These are phyloP conservation scores for Teunomyces pallodes DNA, from an alignment of 805 yeast species.

Conservation along the genomic window DNA sequence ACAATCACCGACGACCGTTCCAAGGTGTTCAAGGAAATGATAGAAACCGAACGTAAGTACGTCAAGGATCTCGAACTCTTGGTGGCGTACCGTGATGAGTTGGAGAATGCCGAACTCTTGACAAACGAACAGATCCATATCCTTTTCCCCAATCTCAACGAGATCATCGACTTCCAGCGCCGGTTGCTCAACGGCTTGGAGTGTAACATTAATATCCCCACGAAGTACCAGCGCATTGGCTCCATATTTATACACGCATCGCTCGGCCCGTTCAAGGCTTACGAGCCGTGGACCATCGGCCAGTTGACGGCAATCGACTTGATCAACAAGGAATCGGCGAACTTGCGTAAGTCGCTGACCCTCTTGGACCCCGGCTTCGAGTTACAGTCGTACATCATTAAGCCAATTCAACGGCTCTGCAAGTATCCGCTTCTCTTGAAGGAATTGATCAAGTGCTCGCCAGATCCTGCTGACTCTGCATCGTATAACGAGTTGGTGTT, in stretches of 20 bases:
- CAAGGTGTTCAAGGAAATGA: constrained; percentile 78
- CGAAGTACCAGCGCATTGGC: constrained; percentile 80
- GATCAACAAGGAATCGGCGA: constrained; percentile 59
- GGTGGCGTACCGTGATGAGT: constrained; percentile 62
- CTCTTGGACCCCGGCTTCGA: constrained; percentile 84
- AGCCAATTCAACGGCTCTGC: constrained; percentile 95
- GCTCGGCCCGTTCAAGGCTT: constrained; percentile 72
- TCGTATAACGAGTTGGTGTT: constrained; percentile 61
- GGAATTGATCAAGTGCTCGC: constrained; percentile 69
- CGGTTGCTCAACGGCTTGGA: constrained; percentile 85
- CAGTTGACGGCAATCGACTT: constrained; percentile 85
- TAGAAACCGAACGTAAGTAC: constrained; percentile 88
- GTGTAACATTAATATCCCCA: constrained; percentile 75
- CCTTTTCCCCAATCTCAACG: constrained; percentile 80
- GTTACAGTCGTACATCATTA: constrained; percentile 81
- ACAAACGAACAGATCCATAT: constrained; percentile 77
- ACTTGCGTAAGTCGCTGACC: constrained; percentile 51
- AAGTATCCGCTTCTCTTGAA: constrained; percentile 84
- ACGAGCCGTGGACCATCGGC: constrained; percentile 93
- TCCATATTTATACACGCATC: constrained; percentile 84
- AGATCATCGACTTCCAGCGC: constrained; percentile 88
- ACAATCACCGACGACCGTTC: constrained; percentile 56
- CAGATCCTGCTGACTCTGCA: constrained; percentile 26
- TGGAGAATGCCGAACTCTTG: constrained; percentile 62
- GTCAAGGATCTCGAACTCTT: constrained; percentile 86